Base-by-base conservation (phyloP, 2,329 filamentous ascomycete genomes). In the Ophiostoma piceae region DNA sequence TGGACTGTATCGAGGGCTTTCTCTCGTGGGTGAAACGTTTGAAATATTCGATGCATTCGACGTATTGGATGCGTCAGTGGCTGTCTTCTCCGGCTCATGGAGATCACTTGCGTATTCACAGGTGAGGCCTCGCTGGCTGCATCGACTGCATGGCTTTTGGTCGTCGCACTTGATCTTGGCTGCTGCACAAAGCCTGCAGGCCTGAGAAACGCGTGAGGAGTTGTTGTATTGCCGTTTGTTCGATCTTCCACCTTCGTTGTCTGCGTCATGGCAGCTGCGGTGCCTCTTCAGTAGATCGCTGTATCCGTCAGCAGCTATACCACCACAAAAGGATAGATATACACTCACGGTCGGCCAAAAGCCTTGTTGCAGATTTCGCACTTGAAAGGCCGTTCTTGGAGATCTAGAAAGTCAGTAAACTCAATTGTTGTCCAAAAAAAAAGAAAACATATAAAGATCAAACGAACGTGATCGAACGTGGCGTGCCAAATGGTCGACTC, bases 121-220 rank as follows among this genome's bases (percentile, higher is more conserved):
- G 16, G 73, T 75, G 68, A 85, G 72, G 62, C 82, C 81, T 37
- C 84, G 80, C 69, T 78, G 81, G 67, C 81, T 77, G 72, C 84
- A 86, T 39, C 84, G 80, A 22, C 80, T 80, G 74, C 84, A 86
- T 41, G 84, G 84, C 76, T 86, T 86, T 29, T 78, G 75, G 70
- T 86, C 84, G 71, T 85, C 83, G 71, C 84, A 86, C 73, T 85
- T 86, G 64, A 86, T 83, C 26, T 84, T 79, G 12, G 84, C 84
- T 22, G 80, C 75, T 3, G 84, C 84, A 72, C 84, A 86, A 11
- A 82, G 77, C 32, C 80, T 80, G 72, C 84, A 86, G 16, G 84
- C 84, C 72, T 85, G 83, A 11, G 81, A 83, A 12, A 86, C 84
- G 14, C 84, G 82, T 26, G 82, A 81, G 1, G 81, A 78, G 19